Evolutionary conservation across 2,329 filamentous ascomycete species (phyloP).

Genomic region (Teratosphaeria epicoccoides): DNA sequence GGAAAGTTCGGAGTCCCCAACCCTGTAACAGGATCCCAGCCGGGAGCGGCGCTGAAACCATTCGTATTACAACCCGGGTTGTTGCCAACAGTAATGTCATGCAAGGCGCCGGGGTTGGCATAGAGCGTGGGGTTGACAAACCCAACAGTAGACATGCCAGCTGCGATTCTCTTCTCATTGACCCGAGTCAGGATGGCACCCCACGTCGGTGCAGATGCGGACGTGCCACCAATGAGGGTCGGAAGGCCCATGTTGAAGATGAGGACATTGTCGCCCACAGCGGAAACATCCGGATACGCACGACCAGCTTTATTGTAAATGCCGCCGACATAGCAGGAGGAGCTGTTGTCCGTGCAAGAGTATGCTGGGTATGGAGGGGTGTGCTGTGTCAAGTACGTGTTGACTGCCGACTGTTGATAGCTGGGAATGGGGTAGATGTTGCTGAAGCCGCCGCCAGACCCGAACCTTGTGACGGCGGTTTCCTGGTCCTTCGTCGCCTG

Average conservation of each 20-base stretch:
- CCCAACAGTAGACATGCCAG: constrained; percentile 13
- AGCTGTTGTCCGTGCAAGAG: constrained; percentile 28
- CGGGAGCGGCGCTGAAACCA: constrained; percentile 15
- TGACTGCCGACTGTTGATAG: constrained; percentile 32
- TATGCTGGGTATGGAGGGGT: constrained; percentile 17
- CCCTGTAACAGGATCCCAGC: constrained; percentile 26
- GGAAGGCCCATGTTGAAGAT: constrained; percentile 31
- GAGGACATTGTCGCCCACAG: constrained; percentile 20
- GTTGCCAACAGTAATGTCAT: constrained; percentile 28
- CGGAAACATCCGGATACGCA: constrained; percentile 34
- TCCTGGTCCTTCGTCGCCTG: constrained; percentile 27
- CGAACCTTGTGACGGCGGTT: constrained; percentile 31
- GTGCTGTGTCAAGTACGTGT: constrained; percentile 24
- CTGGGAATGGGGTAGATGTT: constrained; percentile 25
- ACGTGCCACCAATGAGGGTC: constrained; percentile 13
- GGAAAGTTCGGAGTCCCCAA: constrained; percentile 21
- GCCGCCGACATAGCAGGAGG: constrained; percentile 41
- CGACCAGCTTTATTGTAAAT: constrained; percentile 16
- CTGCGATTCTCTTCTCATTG: constrained; percentile 11
- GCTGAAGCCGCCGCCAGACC: constrained; percentile 31
- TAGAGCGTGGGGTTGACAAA: constrained; percentile 31
- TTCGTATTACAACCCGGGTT: constrained; percentile 25
- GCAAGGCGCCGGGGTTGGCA: constrained; percentile 27
- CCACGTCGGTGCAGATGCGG: constrained; percentile 11
- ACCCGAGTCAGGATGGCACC: constrained; percentile 12